A percentile compares a stretch with the other conserved stretches of the same genome.
Conservation (phyloP, 2,329 filamentous ascomycete species). For the Colletotrichum somersetense region DNA sequence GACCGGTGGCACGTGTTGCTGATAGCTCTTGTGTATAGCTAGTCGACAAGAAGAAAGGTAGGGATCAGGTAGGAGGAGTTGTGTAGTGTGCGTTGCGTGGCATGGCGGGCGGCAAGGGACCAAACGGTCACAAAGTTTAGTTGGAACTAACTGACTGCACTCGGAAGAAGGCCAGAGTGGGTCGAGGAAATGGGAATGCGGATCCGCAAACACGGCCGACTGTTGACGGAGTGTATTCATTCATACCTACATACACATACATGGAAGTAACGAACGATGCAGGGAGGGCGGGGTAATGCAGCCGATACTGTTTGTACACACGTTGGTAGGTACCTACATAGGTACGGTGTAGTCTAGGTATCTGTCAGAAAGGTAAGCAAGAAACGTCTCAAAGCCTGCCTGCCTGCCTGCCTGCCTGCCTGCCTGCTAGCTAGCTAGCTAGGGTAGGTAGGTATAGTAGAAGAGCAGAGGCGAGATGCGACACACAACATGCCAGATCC, state of each 20-base stretch:
- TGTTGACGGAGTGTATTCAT: background rate
- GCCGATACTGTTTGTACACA: too few species aligned
- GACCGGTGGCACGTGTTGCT: slow-evolving; percentile 17
- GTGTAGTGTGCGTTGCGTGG: too few species aligned
- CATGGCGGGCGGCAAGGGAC: slow-evolving; percentile 14
- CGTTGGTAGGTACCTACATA: too few species aligned
- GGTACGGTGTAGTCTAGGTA: too few species aligned
- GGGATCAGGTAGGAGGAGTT: too few species aligned
- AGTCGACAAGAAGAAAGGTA: too few species aligned
- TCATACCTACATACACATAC: too few species aligned
- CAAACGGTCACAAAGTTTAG: slow-evolving; percentile 15
- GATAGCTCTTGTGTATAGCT: background rate
- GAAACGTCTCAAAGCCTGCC: background rate
- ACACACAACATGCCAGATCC: background rate
- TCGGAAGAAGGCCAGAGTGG: slow-evolving; percentile 11
- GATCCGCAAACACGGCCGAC: slow-evolving; percentile 17
- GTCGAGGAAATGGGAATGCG: background rate
- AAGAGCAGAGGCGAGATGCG: background rate
- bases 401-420: background rate
- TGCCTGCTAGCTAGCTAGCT: too few species aligned
- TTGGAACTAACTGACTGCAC: background rate
- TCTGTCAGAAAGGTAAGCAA: background rate
- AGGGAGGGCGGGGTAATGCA: background rate
- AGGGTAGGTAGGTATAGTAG: background rate
- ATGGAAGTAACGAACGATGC: background rate